Evolutionary conservation across 495 filamentous ascomycete species (phyloP), one percentile per base, ranked within the genome.

Genomic region (Thermothielavioides terrestris): DNA sequence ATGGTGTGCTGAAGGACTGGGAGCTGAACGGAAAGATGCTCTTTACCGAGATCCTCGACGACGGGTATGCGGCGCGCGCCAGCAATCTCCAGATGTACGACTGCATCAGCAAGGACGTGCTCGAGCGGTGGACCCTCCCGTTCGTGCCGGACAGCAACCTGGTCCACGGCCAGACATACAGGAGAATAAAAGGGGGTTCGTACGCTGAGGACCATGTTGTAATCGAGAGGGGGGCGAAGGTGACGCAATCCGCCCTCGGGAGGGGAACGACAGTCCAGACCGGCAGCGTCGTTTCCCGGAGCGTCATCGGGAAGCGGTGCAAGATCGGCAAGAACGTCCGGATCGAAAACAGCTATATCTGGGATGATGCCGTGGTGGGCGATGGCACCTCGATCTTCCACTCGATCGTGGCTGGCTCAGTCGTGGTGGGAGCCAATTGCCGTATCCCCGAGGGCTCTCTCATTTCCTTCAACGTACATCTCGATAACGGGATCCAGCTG

Each of bases 11-110:
- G 20, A 96, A 95, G 67, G 92, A 99, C 60, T 94, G 85, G 65
- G 92, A 99, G 64, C 75, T 96, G 39, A 95, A 96, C 66, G 89
- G 88, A 21, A 96, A 96, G 72, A 89, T 88, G 5, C 85, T 99
- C 25, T 88, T 95, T 62, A 85, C 86, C n/a, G 81, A 95, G 53
- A 83, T 98, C 48, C 68, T 95, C 44, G 77, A 79, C 21, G 80
- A 88, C 42, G 89, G 91, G 46, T 83, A 83, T 56, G 85, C 86
- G 4, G 88, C 89, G 0, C 77, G 92, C 41, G 91, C 86, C 10
- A 82, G 79, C 54, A 94, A 87, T 56, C 70, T 97, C 32, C 83
- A 84, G 61, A 84, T 91, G 43, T 99, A 97, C 64, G 88, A 95
- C 62, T 82, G 89, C 17, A 76, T 97, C n/a, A 91, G 79, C 64